Percentiles rank a stretch among this genome's conserved stretches.
These are phyloP conservation scores for Candida suzukii DNA, from an alignment of 805 yeast species.

Conservation along the genomic window DNA sequence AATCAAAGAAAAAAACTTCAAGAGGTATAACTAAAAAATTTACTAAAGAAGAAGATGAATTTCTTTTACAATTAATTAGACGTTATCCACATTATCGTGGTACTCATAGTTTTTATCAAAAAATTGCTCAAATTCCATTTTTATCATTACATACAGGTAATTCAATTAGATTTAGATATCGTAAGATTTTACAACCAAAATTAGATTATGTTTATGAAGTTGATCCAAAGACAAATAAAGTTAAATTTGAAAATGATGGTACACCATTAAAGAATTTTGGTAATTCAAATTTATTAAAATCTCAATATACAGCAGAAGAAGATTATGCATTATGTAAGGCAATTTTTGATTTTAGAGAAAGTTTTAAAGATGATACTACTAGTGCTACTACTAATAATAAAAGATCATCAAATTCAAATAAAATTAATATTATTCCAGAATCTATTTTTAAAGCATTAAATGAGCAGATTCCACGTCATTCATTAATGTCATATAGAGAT, in stretches of 20 bases:
- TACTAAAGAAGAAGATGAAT: conserved; percentile 57
- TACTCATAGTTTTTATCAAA: conserved; percentile 59
- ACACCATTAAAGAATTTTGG: conserved; percentile 31
- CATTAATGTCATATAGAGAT: conserved; percentile 76
- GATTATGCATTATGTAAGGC: conserved; percentile 51
- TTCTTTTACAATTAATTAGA: conserved; percentile 60
- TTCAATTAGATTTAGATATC: conserved; percentile 59
- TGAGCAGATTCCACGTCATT: conserved; percentile 41
- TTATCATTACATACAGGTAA: conserved; percentile 68
- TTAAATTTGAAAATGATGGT: conserved; percentile 35
- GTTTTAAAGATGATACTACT: background rate
- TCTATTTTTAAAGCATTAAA: conserved; percentile 33
- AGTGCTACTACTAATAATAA: background rate
- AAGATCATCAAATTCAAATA: too few relatives aligned
- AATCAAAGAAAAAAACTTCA: too few relatives aligned
- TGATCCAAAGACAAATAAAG: conserved; percentile 33
- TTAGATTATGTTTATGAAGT: conserved; percentile 43
- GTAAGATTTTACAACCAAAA: conserved; percentile 34
- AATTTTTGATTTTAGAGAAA: conserved; percentile 13
- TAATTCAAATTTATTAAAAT: conserved; percentile 47
- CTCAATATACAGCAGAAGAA: conserved; percentile 61
- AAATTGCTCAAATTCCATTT: conserved; percentile 41
- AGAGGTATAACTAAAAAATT: conserved; percentile 40
- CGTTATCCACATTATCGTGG: conserved; percentile 60
- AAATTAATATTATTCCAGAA: conserved; percentile 26